Base-by-base conservation (phyloP, 2,329 filamentous ascomycete species). In the Hortaea sp. region DNA sequence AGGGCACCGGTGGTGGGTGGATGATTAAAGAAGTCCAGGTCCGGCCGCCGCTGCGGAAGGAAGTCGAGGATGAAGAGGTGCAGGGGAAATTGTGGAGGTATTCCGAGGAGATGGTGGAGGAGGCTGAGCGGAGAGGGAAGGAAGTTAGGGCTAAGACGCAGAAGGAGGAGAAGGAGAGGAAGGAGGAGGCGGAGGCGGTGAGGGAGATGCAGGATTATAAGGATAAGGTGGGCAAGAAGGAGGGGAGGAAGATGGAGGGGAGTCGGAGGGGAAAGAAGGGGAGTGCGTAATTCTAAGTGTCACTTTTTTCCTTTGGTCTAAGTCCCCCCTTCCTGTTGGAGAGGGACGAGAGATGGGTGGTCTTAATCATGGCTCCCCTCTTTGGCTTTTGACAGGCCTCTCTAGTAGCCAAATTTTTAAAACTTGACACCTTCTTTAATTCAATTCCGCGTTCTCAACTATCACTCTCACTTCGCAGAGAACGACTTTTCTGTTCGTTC, bases 11-110 rank as follows among this genome's bases (percentile, higher is more conserved):
- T 6, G 85, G 85, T 6, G 85, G 83, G 0, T 82, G 76, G 60
- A 63, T 94, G 42, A 75, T 98, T 62, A 97, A 95, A 67, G 94
- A 97, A 66, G 97, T 90, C 63, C 80, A 78, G 55, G 78, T 87
- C 60, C 75, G 89, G 12, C 78, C 84, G 51, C 84, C 80, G 63
- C 75, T 82, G 28, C 75, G 86, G 44, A 72, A 69, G 28, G 89
- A 95, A 58, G 39, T 51, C 6, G 76, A 76, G 53, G 85, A 94
- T 60, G 88, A 94, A 53, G 77, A 76, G 13, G 69, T 85, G 29
- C 88, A 88, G 48, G 88, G 94, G 75, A 79, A 82, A 63, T 71
- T 98, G 11, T 98, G 90, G 90, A 79, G 94, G 61, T 81, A 85
- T 48, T 95, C 85, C 61, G 89, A 95, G 59, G 80, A 79, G 61